Evolutionary conservation across 768 basidiomycete species (phyloP), one percentile per base, ranked within the genome.

Genomic region (Naganishia randhawae): DNA sequence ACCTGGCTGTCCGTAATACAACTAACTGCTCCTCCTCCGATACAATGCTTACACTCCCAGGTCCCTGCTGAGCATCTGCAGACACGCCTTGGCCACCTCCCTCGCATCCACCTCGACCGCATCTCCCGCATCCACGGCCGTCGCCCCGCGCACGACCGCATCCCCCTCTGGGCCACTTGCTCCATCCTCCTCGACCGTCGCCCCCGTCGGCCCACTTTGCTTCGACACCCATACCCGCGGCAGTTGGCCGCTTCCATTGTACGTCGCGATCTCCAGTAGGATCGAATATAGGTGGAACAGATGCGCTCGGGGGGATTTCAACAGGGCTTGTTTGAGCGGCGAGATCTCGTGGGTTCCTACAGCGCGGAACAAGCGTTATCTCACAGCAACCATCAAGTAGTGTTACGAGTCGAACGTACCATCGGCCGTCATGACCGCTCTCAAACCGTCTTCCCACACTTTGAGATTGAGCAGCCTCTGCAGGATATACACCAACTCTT

Each of bases 201-300:
- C 45, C 9, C 42, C 39, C 52, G 65, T 48, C 37, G 67, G 51
- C 11, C 65, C 65, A 37, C 54, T 65, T 22, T 52, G 52, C n/a
- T 61, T 61, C 50, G 67, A 73, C 8, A 89, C 80, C 88, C 89
- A 92, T 13, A 86, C 84, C 1, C 84, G 83, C 0, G 92, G 89
- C 14, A 86, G 83, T 72, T 84, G 85, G 32, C 87, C 82, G 0
- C 89, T 86, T 65, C 88, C 57, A 14, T 29, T 61, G 39, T 61
- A 85, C 1, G 91, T 86, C 9, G 85, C 87, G 53, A 95, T 88
- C 73, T 92, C 87, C 72, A 89, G 89, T 4, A 96, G 78, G 1
- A 89, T 80, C 0, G 86, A 81, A 74, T 94, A 94, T 67, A 95
- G 87, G 75, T 92, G 87, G 84, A 95, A 95, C 13, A 98, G 81